These are phyloP conservation scores for Syncephalastrum monosporum DNA, from an alignment of 371 early-diverging fungal species.

Conservation along the genomic window DNA sequence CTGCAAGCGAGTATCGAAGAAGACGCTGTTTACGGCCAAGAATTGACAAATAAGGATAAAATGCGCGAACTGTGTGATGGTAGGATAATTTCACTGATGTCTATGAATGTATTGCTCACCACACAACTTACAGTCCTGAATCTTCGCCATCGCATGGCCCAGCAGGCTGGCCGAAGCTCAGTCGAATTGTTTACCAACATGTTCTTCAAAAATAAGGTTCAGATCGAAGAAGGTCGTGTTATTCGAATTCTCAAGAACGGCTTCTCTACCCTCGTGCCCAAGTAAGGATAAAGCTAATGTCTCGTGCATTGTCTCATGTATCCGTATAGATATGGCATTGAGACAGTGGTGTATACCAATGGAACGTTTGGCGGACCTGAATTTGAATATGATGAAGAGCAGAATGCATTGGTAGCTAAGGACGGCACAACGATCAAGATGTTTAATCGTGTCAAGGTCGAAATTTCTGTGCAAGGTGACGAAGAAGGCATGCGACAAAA, in stretches of 20 bases:
- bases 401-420: conserved; percentile 38
- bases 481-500: conserved; percentile 69
- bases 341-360: conserved; percentile 80
- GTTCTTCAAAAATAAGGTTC: conserved; percentile 87
- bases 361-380: conserved; percentile 20
- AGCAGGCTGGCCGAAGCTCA: conserved; percentile 90
- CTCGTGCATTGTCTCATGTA: background rate
- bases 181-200: conserved; percentile 94
- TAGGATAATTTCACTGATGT: conserved; percentile 21
- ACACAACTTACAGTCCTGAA: conserved; percentile 69
- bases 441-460: conserved; percentile 77
- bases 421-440: conserved; percentile 55
- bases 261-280: conserved; percentile 88
- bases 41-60: conserved; percentile 75
- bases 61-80: conserved; percentile 82
- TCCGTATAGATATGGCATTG: conserved; percentile 77
- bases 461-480: conserved; percentile 77
- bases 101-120: background rate
- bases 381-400: conserved; percentile 32
- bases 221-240: conserved; percentile 86
- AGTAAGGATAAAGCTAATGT: conserved; percentile 31
- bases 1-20: conserved; percentile 79
- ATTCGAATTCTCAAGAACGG: conserved; percentile 93
- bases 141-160: conserved; percentile 93
- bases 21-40: conserved; percentile 58